Conservation (phyloP, 441 rosid species). For the Adansonia gregorii region DNA sequence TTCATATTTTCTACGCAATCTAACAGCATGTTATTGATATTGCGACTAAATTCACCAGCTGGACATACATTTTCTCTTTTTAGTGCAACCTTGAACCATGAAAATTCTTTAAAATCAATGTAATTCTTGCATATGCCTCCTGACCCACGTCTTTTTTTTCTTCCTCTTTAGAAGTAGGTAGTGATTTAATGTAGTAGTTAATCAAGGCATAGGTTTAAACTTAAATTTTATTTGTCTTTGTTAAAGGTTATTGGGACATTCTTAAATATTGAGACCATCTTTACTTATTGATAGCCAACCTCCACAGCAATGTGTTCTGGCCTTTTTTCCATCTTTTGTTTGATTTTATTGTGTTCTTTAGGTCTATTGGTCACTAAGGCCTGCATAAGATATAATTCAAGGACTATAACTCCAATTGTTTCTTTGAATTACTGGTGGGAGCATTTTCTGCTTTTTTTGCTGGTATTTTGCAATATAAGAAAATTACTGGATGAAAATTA, state of each 20-base stretch:
- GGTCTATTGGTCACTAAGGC: background rate
- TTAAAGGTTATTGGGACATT: background rate
- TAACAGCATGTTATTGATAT: background rate
- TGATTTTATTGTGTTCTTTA: constrained; percentile 3
- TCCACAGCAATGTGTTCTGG: background rate
- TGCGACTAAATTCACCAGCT: background rate
- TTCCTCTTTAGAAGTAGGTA: background rate
- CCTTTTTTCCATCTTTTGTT: background rate
- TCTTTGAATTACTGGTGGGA: background rate
- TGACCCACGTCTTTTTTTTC: background rate
- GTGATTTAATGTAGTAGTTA: background rate
- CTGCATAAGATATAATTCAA: background rate
- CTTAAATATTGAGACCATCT: background rate
- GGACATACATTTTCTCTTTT: background rate
- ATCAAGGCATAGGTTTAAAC: background rate
- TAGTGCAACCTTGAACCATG: background rate
- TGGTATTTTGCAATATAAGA: background rate
- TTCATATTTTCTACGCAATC: background rate
- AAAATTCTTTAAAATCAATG: background rate
- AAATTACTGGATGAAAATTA: too few relatives aligned
- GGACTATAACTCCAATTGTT: background rate
- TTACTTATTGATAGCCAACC: background rate
- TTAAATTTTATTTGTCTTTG: background rate
- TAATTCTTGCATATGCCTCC: background rate
- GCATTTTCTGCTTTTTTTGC: background rate